Evolutionary conservation across 2,329 filamentous ascomycete species (phyloP).

Genomic region (Cladophialophora yegresii): DNA sequence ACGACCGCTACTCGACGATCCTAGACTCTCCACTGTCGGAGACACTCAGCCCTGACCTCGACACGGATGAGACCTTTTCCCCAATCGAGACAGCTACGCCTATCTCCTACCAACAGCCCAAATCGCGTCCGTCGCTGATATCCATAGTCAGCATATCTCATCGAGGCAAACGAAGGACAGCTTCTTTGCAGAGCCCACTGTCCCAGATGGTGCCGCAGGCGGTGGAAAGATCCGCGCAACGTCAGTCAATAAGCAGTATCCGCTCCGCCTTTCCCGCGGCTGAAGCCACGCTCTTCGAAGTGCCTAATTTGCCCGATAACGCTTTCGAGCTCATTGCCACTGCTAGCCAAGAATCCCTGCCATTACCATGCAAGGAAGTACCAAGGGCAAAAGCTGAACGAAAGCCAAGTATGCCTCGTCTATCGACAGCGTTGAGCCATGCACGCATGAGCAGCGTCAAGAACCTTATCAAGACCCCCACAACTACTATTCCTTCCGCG

Average conservation of each 20-base stretch:
- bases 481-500: slow-evolving; percentile 19
- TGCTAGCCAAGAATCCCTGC: slow-evolving; percentile 30
- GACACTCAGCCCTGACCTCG: slow-evolving; percentile 20
- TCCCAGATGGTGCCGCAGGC: slow-evolving; percentile 16
- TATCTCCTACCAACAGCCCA: slow-evolving; percentile 32
- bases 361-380: slow-evolving; percentile 14
- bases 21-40: slow-evolving; percentile 27
- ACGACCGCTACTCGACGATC: slow-evolving; percentile 31
- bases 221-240: slow-evolving; percentile 21
- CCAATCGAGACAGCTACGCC: slow-evolving; percentile 35
- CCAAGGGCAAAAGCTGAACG: slow-evolving; percentile 13
- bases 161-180: slow-evolving; percentile 22
- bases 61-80: slow-evolving; percentile 28
- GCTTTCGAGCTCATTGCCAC: slow-evolving; percentile 33
- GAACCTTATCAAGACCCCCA: slow-evolving; percentile 32
- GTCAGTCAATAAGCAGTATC: slow-evolving; percentile 23
- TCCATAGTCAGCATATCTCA: slow-evolving; percentile 28
- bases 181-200: slow-evolving; percentile 24
- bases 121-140: slow-evolving; percentile 33
- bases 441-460: slow-evolving; percentile 35
- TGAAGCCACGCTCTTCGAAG: slow-evolving; percentile 30
- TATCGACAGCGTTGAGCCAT: slow-evolving; percentile 31
- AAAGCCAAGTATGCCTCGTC: slow-evolving; percentile 31
- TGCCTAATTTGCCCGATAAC: slow-evolving; percentile 32
- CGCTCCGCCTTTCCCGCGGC: slow-evolving; percentile 29